phyloP scores from a whole-genome alignment of 495 filamentous ascomycete species.

The Aspergillus haitiensis region DNA sequence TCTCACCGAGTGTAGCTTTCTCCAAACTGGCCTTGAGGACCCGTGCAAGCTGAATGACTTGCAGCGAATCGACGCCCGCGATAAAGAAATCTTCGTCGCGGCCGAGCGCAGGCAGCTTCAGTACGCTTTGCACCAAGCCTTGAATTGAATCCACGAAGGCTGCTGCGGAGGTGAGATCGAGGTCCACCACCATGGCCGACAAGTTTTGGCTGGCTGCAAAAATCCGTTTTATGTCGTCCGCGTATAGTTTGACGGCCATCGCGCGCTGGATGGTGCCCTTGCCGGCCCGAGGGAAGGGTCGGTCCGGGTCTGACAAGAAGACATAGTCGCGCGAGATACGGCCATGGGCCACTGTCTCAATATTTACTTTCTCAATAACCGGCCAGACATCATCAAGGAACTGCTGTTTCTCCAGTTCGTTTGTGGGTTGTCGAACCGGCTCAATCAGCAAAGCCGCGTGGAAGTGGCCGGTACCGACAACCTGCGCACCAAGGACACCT shows the following conservation, averaged over 20 bases:
- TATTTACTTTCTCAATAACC: constrained; percentile 17
- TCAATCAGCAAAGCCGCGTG: constrained; percentile 30
- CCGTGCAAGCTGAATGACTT: constrained; percentile 16
- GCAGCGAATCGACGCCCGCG: constrained; percentile 22
- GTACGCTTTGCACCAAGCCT: constrained; percentile 27
- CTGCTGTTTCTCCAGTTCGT: constrained; percentile 6
- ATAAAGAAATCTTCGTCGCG: constrained; percentile 16
- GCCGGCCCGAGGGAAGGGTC: constrained; percentile 8
- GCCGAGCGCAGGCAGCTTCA: constrained; percentile 22
- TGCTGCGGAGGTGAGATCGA: constrained; percentile 1
- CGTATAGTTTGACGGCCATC: constrained; percentile 8
- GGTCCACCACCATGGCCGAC: constrained; percentile 4
- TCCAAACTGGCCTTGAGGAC: constrained; percentile 18
- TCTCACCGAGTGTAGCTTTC: background rate
- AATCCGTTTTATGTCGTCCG: constrained; percentile 16
- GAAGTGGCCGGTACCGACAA: constrained; percentile 45
- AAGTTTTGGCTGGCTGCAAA: background rate
- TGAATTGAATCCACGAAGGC: constrained; percentile 11
- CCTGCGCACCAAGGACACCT: constrained; percentile 48
- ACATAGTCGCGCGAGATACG: constrained; percentile 28
- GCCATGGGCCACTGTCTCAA: constrained; percentile 16
- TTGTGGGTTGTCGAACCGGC: background rate
- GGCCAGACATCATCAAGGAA: constrained; percentile 23
- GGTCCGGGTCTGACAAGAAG: constrained; percentile 11
- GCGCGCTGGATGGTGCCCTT: constrained; percentile 55